Conservation (phyloP, 2,329 filamentous ascomycete species). For the Xylariaceae sp. region DNA sequence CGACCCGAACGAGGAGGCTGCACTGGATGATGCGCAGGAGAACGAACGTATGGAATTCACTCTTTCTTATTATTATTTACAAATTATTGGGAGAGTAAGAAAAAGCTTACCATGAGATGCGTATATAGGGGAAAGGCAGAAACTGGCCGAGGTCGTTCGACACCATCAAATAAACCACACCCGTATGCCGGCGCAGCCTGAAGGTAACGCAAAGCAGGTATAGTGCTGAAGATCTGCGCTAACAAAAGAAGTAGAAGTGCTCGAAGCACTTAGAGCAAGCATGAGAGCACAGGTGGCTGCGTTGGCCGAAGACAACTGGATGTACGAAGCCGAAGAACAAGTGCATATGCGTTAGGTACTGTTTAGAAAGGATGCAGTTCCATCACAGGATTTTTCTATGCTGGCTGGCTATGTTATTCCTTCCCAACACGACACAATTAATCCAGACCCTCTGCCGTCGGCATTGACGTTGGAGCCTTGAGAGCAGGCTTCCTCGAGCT, state of each 20-base stretch:
- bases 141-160: conserved; percentile 65
- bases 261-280: conserved; percentile 72
- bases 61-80: background rate
- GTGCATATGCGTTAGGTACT: conserved; percentile 25
- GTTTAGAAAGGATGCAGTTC: conserved; percentile 1
- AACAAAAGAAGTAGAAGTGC: conserved; percentile 57
- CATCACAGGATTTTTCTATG: conserved; percentile 11
- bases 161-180: conserved; percentile 64
- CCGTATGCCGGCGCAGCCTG: conserved; percentile 64
- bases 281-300: conserved; percentile 74
- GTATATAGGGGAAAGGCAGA: conserved; percentile 61
- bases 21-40: conserved; percentile 63
- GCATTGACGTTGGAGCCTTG: conserved; percentile 54
- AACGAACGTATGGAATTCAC: conserved; percentile 54
- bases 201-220: conserved; percentile 54
- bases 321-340: conserved; percentile 76
- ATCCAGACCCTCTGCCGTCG: conserved; percentile 65
- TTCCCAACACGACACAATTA: conserved; percentile 42
- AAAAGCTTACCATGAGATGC: conserved; percentile 27
- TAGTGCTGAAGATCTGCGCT: conserved; percentile 5
- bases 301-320: conserved; percentile 86
- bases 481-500: conserved; percentile 49
- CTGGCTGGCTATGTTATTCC: conserved; percentile 23
- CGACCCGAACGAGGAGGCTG: conserved; percentile 61
- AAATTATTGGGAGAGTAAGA: conserved; percentile 20